These are phyloP conservation scores for Gracilaria domingensis DNA, from an alignment of 23 red algal species.

Conservation along the genomic window DNA sequence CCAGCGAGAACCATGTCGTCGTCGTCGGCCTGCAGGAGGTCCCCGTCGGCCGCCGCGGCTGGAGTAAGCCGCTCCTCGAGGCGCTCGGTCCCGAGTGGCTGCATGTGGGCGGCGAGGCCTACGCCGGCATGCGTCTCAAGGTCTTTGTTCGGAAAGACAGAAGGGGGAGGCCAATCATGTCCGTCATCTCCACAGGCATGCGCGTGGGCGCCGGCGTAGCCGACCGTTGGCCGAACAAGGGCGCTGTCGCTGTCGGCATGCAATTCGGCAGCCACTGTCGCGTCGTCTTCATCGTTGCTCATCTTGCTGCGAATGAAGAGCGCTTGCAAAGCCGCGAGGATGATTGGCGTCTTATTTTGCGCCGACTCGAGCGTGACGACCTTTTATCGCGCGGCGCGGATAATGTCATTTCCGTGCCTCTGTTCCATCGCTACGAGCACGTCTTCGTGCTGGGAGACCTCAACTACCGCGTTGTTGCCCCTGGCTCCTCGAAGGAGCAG, in stretches of 20 bases:
- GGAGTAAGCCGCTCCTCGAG: slow-evolving; percentile 46
- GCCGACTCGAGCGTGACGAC: slow-evolving; percentile 53
- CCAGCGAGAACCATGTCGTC: slow-evolving; percentile 42
- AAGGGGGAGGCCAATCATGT: background rate
- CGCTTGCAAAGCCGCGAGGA: slow-evolving; percentile 53
- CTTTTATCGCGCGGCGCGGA: slow-evolving; percentile 28
- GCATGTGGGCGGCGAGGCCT: slow-evolving; percentile 40
- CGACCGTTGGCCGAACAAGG: slow-evolving; percentile 86
- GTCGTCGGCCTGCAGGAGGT: slow-evolving; percentile 80
- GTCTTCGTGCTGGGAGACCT: slow-evolving; percentile 97
- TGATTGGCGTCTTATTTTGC: slow-evolving; percentile 59
- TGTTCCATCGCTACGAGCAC: slow-evolving; percentile 78
- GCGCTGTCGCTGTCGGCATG: slow-evolving; percentile 72
- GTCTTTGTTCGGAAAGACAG: slow-evolving; percentile 36
- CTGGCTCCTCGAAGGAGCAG: slow-evolving; percentile 48
- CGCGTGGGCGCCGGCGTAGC: slow-evolving; percentile 58
- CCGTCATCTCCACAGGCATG: slow-evolving; percentile 47
- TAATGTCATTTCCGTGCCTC: slow-evolving; percentile 49
- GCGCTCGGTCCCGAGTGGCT: slow-evolving; percentile 46
- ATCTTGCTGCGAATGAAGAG: slow-evolving; percentile 82
- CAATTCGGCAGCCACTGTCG: slow-evolving; percentile 37
- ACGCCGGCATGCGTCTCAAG: slow-evolving; percentile 71
- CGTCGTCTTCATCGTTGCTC: slow-evolving; percentile 74
- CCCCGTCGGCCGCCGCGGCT: slow-evolving; percentile 46
- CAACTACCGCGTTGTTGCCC: slow-evolving; percentile 90